A percentile compares a stretch with the other conserved stretches of the same genome.
Conservation (phyloP, 129 eudicot genomes). For the Helianthus annuus region DNA sequence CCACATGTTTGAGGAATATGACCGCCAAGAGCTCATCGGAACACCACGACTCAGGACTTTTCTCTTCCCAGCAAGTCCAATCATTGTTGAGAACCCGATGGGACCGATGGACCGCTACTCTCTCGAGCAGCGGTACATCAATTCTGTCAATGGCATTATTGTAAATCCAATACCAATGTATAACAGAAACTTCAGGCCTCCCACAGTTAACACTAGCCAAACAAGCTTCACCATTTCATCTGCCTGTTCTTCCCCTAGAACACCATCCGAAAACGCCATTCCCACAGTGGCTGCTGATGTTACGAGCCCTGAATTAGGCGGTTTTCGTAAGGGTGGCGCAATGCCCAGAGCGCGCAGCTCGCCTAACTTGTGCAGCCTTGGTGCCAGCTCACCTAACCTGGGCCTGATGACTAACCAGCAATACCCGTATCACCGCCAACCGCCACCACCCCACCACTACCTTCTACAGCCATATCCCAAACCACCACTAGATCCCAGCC, state of each 20-base stretch:
- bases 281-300: constrained; percentile 23
- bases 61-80: constrained; percentile 62
- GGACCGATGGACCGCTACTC: constrained; percentile 41
- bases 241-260: constrained; percentile 66
- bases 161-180: constrained; percentile 20
- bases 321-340: constrained; percentile 17
- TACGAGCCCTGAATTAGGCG: constrained; percentile 22
- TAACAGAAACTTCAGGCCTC: constrained; percentile 8
- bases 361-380: constrained; percentile 55
- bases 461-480: constrained; percentile 20
- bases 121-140: constrained; percentile 69
- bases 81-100: constrained; percentile 41
- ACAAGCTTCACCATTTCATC: constrained; percentile 43
- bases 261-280: constrained; percentile 46
- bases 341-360: constrained; percentile 65
- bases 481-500: constrained; percentile 38
- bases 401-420: neutral
- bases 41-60: constrained; percentile 62
- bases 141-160: constrained; percentile 64
- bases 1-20: constrained; percentile 73
- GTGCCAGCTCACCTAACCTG: neutral
- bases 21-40: constrained; percentile 54
- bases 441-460: neutral
- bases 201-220: constrained; percentile 33
- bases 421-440: constrained; percentile 6